A percentile compares a stretch with the other conserved stretches of the same genome.
phyloP scores from a whole-genome alignment of 1,139 yeast genomes.

The Yarrowia galli region DNA sequence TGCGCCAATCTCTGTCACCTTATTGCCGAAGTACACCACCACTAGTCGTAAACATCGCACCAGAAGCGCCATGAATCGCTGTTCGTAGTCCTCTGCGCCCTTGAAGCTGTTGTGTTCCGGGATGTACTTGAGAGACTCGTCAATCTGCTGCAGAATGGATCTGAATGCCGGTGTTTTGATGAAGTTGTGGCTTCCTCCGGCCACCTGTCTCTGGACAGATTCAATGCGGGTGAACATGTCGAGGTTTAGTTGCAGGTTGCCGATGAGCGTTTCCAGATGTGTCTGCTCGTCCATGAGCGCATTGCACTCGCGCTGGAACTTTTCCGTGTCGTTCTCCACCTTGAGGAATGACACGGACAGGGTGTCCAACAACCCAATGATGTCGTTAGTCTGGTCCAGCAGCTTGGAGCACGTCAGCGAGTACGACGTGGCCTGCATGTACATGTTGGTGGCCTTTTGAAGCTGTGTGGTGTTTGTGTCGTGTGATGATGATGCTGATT shows the following conservation, averaged over 20 bases:
- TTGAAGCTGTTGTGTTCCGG: slow-evolving; percentile 61
- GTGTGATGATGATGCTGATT: background rate
- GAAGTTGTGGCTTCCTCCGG: slow-evolving; percentile 36
- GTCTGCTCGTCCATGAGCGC: slow-evolving; percentile 61
- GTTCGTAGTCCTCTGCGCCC: slow-evolving; percentile 73
- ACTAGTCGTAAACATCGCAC: slow-evolving; percentile 81
- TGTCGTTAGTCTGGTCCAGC: slow-evolving; percentile 31
- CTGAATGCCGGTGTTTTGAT: slow-evolving; percentile 54
- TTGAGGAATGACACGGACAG: slow-evolving; percentile 61
- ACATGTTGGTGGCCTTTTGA: slow-evolving; percentile 17
- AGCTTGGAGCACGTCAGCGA: slow-evolving; percentile 35
- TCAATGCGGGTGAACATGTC: slow-evolving; percentile 74
- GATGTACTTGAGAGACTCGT: slow-evolving; percentile 62
- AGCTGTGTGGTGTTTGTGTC: background rate
- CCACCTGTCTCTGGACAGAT: slow-evolving; percentile 52
- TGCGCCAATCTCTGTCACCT: slow-evolving; percentile 58
- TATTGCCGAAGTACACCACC: slow-evolving; percentile 67
- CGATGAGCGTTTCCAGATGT: slow-evolving; percentile 56
- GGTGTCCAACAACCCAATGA: slow-evolving; percentile 15
- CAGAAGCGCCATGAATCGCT: slow-evolving; percentile 83
- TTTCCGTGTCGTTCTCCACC: slow-evolving; percentile 66
- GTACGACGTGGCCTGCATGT: slow-evolving; percentile 35
- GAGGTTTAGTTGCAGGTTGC: slow-evolving; percentile 62
- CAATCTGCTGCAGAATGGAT: slow-evolving; percentile 63
- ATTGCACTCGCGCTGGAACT: slow-evolving; percentile 67